phyloP scores from a whole-genome alignment of 106 monocot species.

The Dendrobium catenatum region DNA sequence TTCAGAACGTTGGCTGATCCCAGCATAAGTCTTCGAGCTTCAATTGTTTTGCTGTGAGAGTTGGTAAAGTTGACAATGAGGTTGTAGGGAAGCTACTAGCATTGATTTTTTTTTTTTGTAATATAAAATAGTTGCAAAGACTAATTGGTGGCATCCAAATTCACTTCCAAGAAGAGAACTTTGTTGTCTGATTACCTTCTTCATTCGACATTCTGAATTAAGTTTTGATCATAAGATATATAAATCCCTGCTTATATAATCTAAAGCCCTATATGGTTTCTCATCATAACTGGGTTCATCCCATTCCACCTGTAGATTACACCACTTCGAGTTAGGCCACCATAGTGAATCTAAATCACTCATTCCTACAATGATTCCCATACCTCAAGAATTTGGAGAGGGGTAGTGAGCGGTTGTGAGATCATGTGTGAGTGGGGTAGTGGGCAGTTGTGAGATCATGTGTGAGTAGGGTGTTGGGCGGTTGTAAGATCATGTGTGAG shows the following conservation, averaged over 20 bases:
- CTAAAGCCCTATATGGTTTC: slow-evolving; percentile 57
- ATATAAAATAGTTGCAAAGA: slow-evolving; percentile 39
- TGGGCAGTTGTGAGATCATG: no score
- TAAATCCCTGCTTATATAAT: slow-evolving; percentile 15
- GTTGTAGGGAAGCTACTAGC: slow-evolving; percentile 6
- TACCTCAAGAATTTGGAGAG: slow-evolving; percentile 25
- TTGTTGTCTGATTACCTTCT: slow-evolving; percentile 24
- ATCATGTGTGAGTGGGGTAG: no score
- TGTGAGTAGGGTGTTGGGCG: no score
- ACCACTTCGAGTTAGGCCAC: slow-evolving; percentile 97
- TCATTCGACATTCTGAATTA: slow-evolving; percentile 34
- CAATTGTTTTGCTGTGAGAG: background rate
- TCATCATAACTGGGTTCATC: slow-evolving; percentile 81
- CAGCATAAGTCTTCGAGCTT: no score
- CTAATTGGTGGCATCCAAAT: slow-evolving; percentile 31
- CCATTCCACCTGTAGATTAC: slow-evolving; percentile 97
- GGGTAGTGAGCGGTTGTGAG: no score
- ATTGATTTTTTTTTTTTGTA: slow-evolving; percentile 16
- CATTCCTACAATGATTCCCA: slow-evolving; percentile 71
- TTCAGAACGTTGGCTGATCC: no score
- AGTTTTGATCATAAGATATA: slow-evolving; percentile 24
- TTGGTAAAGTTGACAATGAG: slow-evolving; percentile 11
- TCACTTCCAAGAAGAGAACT: slow-evolving; percentile 15
- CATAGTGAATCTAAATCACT: slow-evolving; percentile 77
- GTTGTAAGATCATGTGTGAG: no score